Base-by-base conservation (phyloP, 108 stramenopile genomes). In the Epithemia pelagica region DNA sequence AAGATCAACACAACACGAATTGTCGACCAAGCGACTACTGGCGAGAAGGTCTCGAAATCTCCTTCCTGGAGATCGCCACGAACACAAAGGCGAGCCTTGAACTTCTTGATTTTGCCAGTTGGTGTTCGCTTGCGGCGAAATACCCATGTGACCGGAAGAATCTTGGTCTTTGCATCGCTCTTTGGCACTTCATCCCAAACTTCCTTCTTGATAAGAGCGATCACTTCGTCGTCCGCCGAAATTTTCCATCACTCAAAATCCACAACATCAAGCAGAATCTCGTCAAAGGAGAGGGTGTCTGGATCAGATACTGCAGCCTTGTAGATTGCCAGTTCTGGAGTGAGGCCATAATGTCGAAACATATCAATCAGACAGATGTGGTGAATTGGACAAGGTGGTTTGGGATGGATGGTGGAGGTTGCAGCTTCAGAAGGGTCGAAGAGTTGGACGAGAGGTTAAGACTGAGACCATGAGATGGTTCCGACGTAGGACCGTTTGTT, bases 81-180 rank as follows among this genome's bases (percentile, higher is more conserved):
- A 54, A 70, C 76, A 55, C 81, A 82, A 28, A 69, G 75, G 0
- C 76, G 30, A 20, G 78, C 81, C 53, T 86, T 86, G 61, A 75
- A 72, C 33, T 81, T 81, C 52, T 68, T 76, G 0, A 77, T 28
- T 2, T 25, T 24, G 1, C 83, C 77, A 72, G 74, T 71, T 0
- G 81, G 85, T 25, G 56, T 70, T 0, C 79, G 60, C 52, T 87
- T 83, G 58, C 76, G 29, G 19, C 61, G 59, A 59, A 79, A 78
- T 19, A 74, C 70, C 81, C 84, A 82, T 0, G 64, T 70, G 22
- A 64, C 64, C 3, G 78, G 78, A 0, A 81, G 52, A 1, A 82
- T 68, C n/a, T n/a, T n/a, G n/a, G n/a, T n/a, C n/a, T n/a, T n/a
- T 15, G 24, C 28, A 0, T 68, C 53, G 15, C 54, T n/a, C 18